These are phyloP conservation scores for Cephaloascus fragrans DNA, from an alignment of 805 yeast genomes.

Conservation along the genomic window DNA sequence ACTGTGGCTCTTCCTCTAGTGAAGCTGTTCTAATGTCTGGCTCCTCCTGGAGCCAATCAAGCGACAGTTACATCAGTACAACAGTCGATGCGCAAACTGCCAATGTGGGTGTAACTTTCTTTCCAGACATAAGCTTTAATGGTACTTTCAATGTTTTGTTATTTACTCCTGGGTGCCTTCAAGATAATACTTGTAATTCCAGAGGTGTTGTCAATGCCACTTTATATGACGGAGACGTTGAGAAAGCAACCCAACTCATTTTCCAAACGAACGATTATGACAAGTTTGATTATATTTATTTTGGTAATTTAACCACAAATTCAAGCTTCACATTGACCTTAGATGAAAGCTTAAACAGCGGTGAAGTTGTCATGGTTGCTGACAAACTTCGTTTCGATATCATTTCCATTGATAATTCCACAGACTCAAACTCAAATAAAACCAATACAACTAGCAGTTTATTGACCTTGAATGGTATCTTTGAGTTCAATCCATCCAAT, in stretches of 20 bases:
- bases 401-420: slow-evolving; percentile 32
- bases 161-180: slow-evolving; percentile 81
- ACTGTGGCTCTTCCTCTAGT: slow-evolving; percentile 33
- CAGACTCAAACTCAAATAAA: slow-evolving; percentile 17
- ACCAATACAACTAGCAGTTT: slow-evolving; percentile 11
- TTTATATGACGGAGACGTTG: slow-evolving; percentile 38
- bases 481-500: slow-evolving; percentile 71
- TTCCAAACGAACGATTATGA: slow-evolving; percentile 74
- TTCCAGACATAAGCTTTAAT: slow-evolving; percentile 59
- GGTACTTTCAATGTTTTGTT: slow-evolving; percentile 69
- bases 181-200: slow-evolving; percentile 53
- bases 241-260: slow-evolving; percentile 29
- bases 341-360: slow-evolving; percentile 17
- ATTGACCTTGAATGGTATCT: slow-evolving; percentile 59
- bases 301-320: slow-evolving; percentile 45
- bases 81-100: slow-evolving; percentile 10
- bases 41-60: slow-evolving; percentile 6
- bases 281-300: slow-evolving; percentile 71
- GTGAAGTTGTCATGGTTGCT: slow-evolving; percentile 53
- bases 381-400: slow-evolving; percentile 49
- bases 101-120: slow-evolving; percentile 37
- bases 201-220: slow-evolving; percentile 80
- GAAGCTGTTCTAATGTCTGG: slow-evolving; percentile 11
- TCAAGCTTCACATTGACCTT: slow-evolving; percentile 36
- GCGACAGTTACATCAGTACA: slow-evolving; percentile 12